Evolutionary conservation across 805 yeast species (phyloP).

Genomic region (Yamadazyma nakazawae): DNA sequence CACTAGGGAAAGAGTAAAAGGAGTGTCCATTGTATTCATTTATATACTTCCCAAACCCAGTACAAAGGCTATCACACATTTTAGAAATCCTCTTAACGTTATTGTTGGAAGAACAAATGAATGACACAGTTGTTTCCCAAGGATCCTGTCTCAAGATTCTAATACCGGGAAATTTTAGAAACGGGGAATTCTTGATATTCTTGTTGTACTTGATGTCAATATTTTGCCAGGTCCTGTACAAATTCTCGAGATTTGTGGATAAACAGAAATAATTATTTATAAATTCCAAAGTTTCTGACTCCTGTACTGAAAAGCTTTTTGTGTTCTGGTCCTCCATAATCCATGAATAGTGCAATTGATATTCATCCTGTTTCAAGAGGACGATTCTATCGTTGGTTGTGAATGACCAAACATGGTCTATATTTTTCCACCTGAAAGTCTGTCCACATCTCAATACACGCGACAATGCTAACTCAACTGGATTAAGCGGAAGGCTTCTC

Average conservation of each 20-base stretch:
- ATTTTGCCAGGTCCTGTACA: conserved; percentile 61
- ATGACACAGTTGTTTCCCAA: conserved; percentile 90
- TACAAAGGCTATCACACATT: conserved; percentile 81
- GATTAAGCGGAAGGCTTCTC: conserved; percentile 20
- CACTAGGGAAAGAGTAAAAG: conserved; percentile 73
- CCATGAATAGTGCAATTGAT: conserved; percentile 48
- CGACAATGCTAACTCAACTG: conserved; percentile 52
- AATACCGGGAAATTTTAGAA: conserved; percentile 56
- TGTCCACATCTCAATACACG: conserved; percentile 82
- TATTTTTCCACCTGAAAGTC: conserved; percentile 74
- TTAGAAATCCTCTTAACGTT: conserved; percentile 89
- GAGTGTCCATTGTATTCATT: conserved; percentile 49
- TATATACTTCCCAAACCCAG: conserved; percentile 62
- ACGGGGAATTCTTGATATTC: conserved; percentile 29
- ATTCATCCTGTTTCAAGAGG: conserved; percentile 58
- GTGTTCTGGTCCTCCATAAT: conserved; percentile 21
- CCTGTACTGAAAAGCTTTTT: conserved; percentile 4
- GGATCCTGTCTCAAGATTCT: conserved; percentile 91
- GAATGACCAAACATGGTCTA: conserved; percentile 63
- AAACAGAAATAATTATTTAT: conserved; percentile 71
- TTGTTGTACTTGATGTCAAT: conserved; percentile 49
- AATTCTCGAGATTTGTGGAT: conserved; percentile 46
- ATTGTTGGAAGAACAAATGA: conserved; percentile 94
- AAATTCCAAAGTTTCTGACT: conserved; percentile 37
- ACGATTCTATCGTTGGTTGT: conserved; percentile 58